Evolutionary conservation across 2,329 filamentous ascomycete species (phyloP).

Genomic region (Fusarium temperatum): DNA sequence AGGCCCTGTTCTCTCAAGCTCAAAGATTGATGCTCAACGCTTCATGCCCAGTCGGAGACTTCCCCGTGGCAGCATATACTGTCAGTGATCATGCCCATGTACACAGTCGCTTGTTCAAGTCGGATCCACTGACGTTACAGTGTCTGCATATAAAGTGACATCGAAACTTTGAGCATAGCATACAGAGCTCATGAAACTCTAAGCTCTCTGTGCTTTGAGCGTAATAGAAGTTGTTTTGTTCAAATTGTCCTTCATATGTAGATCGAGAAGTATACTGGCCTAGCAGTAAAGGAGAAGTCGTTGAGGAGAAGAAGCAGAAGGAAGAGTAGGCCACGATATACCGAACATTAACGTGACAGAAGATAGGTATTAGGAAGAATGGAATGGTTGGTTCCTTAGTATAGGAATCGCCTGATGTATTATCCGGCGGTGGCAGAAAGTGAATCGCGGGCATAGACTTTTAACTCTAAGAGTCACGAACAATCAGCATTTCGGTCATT

Average conservation of each 20-base stretch:
- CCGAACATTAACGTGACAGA: accelerated
- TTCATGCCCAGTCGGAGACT: background rate
- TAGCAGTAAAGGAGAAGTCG: too few relatives aligned
- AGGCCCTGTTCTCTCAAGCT: background rate
- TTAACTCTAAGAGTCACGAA: accelerated
- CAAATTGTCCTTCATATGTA: too few relatives aligned
- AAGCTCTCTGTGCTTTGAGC: too few relatives aligned
- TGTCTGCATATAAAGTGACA: background rate
- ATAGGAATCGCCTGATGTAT: accelerated
- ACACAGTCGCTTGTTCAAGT: background rate
- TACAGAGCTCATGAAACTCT: too few relatives aligned
- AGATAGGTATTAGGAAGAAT: too few relatives aligned
- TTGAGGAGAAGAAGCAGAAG: too few relatives aligned
- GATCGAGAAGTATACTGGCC: too few relatives aligned
- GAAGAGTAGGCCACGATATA: too few relatives aligned
- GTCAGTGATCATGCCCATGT: background rate
- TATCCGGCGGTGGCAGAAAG: background rate
- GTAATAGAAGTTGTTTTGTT: too few relatives aligned
- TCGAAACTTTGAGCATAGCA: too few relatives aligned
- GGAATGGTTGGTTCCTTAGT: accelerated
- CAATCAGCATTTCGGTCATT: too few relatives aligned
- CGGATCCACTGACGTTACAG: background rate
- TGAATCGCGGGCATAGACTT: background rate
- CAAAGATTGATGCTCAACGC: background rate
- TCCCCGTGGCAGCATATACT: too few relatives aligned